Conservation (phyloP, 148 eudicot species). For the Arbutus unedo region DNA sequence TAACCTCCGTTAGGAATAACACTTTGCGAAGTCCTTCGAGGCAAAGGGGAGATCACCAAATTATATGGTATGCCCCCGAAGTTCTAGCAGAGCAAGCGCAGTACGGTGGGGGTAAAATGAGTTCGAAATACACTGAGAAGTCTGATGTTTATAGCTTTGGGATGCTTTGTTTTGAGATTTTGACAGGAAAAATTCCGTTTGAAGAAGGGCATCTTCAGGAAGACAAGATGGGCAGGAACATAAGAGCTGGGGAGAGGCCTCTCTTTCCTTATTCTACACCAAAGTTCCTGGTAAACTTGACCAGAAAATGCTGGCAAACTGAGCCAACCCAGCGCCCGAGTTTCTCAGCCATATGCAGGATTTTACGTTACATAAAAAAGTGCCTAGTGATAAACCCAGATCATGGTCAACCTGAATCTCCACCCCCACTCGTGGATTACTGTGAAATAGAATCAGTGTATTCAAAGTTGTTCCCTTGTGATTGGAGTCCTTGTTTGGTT, state of each 20-base stretch:
- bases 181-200: conserved; percentile 65
- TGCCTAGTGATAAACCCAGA: conserved; percentile 53
- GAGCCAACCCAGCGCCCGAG: conserved; percentile 54
- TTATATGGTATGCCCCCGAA: conserved; percentile 69
- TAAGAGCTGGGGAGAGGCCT: conserved; percentile 63
- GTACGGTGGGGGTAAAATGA: conserved; percentile 28
- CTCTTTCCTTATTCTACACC: conserved; percentile 60
- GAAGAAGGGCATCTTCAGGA: conserved; percentile 67
- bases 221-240: conserved; percentile 59
- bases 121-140: conserved; percentile 43
- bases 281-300: conserved; percentile 47
- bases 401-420: conserved; percentile 42
- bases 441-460: conserved; percentile 55
- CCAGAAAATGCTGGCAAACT: conserved; percentile 59
- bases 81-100: conserved; percentile 58
- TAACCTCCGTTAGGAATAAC: conserved; percentile 32
- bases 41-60: conserved; percentile 25
- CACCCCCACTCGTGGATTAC: conserved; percentile 46
- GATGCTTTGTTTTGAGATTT: conserved; percentile 62
- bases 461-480: conserved; percentile 31
- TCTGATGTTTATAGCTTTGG: conserved; percentile 78
- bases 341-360: conserved; percentile 58
- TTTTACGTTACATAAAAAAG: conserved; percentile 50
- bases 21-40: conserved; percentile 23
- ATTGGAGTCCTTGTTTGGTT: conserved; percentile 19